Base-by-base conservation (phyloP, 2,329 filamentous ascomycete species). In the Trichoderma polysporum region DNA sequence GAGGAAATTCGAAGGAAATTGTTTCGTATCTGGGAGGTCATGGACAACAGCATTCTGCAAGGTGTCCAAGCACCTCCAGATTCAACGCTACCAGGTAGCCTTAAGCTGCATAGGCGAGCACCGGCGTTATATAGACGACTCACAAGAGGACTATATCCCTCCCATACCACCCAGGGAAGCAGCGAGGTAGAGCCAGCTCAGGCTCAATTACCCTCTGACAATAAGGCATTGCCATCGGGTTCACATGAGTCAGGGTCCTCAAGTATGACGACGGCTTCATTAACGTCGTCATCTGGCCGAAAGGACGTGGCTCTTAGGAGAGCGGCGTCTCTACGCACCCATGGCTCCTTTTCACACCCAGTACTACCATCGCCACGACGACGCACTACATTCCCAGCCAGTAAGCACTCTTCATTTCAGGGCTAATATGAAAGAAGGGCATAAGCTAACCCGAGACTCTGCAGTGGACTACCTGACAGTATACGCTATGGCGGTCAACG, bases 401-500 rank as follows among this genome's bases (percentile, higher is more conserved):
- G 61, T 64, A 64, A 64, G 61, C 19, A 50, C 9, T 10, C 1
- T 17, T 19, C 2, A 29, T 4, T 6, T 7, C 2, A n/a, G 2
- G 19, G 13, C 19, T 12, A 10, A 37, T 4, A 39, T 10, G 19
- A 56, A 25, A 17, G 1, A n/a, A 5, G 19, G 6, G 10, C 17
- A 29, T n/a, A 35, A 17, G 10, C 61, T 64, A 35, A 64, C 19
- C 6, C 1, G 15, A 27, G 17, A 22, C 8, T 52, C 19, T 17
- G 2, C 2, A 64, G 61, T 64, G 61, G 61, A 64, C 27, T 64
- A 64, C 22, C 47, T 64, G 3, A 56, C 61, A 10, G 61, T 64
- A n/a, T 64, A 64, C 27, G 61, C 61, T n/a, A 64, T 64, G 61
- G 61, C 61, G 1, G 61, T 64, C 13, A 64, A 64, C 39, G 61